A percentile compares a stretch with the other conserved stretches of the same genome.
Evolutionary conservation across 441 rosid species (phyloP).

Genomic region (Isatis lusitanica): DNA sequence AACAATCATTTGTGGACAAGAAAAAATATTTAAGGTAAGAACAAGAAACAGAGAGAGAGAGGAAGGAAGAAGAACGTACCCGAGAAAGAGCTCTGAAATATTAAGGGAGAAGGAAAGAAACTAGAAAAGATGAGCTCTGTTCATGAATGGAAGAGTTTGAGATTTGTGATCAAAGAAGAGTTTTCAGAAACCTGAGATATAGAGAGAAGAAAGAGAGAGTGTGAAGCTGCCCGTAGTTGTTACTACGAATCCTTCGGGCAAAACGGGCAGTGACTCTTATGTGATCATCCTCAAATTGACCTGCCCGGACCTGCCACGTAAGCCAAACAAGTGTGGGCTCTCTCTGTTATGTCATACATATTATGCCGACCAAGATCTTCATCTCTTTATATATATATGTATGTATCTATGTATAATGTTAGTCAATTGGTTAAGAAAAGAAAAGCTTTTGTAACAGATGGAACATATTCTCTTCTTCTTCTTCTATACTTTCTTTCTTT

Average conservation of each 20-base stretch:
- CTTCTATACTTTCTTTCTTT: slow-evolving; percentile 7
- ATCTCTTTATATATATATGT: background rate
- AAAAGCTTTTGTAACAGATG: slow-evolving; percentile 17
- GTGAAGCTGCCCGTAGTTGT: slow-evolving; percentile 39
- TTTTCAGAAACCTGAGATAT: slow-evolving; percentile 29
- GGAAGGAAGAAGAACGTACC: slow-evolving; percentile 13
- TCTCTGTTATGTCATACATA: slow-evolving; percentile 22
- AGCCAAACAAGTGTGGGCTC: slow-evolving; percentile 35
- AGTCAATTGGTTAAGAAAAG: background rate
- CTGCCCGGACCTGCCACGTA: slow-evolving; percentile 40
- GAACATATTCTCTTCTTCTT: slow-evolving; percentile 34
- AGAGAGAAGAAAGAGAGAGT: slow-evolving; percentile 26
- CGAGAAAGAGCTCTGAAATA: background rate
- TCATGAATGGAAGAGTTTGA: slow-evolving; percentile 12
- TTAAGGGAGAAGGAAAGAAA: background rate
- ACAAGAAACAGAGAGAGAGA: background rate
- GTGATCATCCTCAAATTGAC: slow-evolving; percentile 12
- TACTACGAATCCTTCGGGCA: slow-evolving; percentile 26
- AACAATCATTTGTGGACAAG: background rate
- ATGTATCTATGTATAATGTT: background rate
- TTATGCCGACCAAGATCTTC: slow-evolving; percentile 39
- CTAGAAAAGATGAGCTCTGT: slow-evolving; percentile 9
- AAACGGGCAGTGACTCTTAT: slow-evolving; percentile 27
- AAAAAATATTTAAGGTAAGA: background rate
- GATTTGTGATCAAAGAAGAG: slow-evolving; percentile 30